phyloP scores from a whole-genome alignment of 768 basidiomycete species.

The Hygrocybe punicea region DNA sequence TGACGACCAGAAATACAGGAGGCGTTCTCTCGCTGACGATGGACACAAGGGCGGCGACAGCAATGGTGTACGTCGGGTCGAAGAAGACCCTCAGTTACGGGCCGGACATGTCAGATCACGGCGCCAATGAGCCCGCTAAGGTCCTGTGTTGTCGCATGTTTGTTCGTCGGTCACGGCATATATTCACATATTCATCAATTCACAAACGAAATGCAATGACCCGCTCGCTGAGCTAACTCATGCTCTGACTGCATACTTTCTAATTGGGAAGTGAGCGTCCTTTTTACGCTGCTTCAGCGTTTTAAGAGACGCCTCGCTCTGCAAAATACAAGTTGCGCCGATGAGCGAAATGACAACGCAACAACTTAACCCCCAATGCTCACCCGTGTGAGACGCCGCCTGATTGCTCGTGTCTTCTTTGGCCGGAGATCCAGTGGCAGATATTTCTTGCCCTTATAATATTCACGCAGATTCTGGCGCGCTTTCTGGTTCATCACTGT shows the following conservation, averaged over 20 bases:
- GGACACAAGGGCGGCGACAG: too few species aligned
- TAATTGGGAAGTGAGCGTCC: conserved; percentile 86
- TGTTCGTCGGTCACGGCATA: too few species aligned
- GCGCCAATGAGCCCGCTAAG: too few species aligned
- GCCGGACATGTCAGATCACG: too few species aligned
- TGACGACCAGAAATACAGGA: too few species aligned
- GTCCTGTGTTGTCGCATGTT: too few species aligned
- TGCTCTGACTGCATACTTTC: conserved; percentile 97
- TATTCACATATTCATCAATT: too few species aligned
- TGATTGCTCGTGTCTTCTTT: conserved; percentile 98
- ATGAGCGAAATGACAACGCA: too few species aligned
- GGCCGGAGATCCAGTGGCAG: conserved; percentile 94
- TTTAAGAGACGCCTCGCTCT: conserved; percentile 83
- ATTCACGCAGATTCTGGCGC: conserved; percentile 93
- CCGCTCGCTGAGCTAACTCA: neutral
- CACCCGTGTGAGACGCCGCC: conserved; percentile 89
- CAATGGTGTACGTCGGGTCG: too few species aligned
- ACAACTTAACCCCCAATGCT: too few species aligned
- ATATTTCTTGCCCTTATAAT: conserved; percentile 97
- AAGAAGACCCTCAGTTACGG: too few species aligned
- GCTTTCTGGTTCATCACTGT: conserved; percentile 99
- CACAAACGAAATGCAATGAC: neutral
- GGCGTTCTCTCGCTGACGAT: too few species aligned
- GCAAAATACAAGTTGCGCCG: conserved; percentile 1
- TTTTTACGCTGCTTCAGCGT: conserved; percentile 94